Evolutionary conservation across 2,329 filamentous ascomycete species (phyloP).

Genomic region (Exophiala sp.): DNA sequence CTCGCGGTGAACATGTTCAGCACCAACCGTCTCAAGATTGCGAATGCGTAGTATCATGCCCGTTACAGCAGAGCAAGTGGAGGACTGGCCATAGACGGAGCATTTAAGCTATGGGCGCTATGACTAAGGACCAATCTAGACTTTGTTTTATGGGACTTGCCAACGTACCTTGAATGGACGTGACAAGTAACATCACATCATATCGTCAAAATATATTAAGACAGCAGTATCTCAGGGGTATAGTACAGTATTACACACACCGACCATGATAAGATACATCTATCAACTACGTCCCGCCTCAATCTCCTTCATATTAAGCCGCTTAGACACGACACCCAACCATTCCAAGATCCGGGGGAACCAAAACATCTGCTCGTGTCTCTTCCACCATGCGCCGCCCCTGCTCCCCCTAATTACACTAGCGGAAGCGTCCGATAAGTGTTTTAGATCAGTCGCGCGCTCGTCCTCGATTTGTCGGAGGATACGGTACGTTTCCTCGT

Average conservation of each 20-base stretch:
- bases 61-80: too few species aligned
- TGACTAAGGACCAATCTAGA: too few species aligned
- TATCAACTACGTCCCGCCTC: background rate
- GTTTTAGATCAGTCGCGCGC: constrained; percentile 9
- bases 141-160: too few species aligned
- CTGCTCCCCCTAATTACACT: background rate
- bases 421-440: background rate
- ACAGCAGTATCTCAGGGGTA: background rate
- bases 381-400: constrained; percentile 19
- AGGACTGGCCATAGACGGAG: too few species aligned
- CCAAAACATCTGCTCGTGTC: constrained; percentile 21
- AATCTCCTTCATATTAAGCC: constrained; percentile 6
- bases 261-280: background rate
- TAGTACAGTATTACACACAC: background rate
- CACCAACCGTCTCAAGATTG: too few species aligned
- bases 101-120: too few species aligned
- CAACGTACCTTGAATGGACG: too few species aligned
- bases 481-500: constrained; percentile 33
- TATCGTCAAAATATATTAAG: too few species aligned
- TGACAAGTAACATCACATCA: too few species aligned
- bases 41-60: too few species aligned
- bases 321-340: constrained; percentile 9
- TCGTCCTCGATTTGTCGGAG: constrained; percentile 19
- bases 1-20: too few species aligned
- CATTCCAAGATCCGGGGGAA: constrained; percentile 21